These are phyloP conservation scores for Cladophialophora carrionii DNA, from an alignment of 2,329 filamentous ascomycete species.

Conservation along the genomic window DNA sequence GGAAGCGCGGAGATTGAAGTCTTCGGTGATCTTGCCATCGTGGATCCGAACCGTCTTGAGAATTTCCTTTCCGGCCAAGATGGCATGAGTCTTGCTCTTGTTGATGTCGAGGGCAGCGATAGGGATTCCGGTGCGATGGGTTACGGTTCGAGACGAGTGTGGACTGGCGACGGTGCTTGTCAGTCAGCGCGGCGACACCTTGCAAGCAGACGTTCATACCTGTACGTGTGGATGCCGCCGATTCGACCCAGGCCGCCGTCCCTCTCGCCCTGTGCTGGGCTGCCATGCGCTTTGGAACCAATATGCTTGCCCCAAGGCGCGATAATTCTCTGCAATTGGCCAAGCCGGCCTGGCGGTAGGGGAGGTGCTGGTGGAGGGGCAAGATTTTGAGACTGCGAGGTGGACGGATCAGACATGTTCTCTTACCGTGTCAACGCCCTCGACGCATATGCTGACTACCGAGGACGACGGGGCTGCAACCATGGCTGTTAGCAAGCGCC, in stretches of 20 bases:
- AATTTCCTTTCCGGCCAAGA: conserved; percentile 67
- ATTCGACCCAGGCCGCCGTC: conserved; percentile 29
- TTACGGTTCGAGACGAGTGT: conserved; percentile 53
- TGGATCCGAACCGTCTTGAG: conserved; percentile 66
- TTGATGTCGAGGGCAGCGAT: conserved; percentile 68
- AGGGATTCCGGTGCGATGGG: conserved; percentile 66
- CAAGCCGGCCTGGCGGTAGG: conserved; percentile 38
- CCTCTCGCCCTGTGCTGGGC: conserved; percentile 32
- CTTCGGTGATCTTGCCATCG: conserved; percentile 61
- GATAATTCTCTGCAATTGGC: conserved; percentile 39
- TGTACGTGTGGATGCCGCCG: conserved; percentile 31
- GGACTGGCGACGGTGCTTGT: conserved; percentile 19
- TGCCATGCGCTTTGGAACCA: conserved; percentile 32
- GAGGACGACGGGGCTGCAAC: conserved; percentile 24
- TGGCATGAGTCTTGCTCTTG: conserved; percentile 63
- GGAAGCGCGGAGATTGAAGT: conserved; percentile 65
- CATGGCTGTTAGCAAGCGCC: conserved; percentile 19
- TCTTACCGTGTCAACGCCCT: conserved; percentile 10
- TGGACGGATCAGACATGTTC: conserved; percentile 26
- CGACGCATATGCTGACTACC: conserved; percentile 19
- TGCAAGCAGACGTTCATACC: conserved; percentile 20
- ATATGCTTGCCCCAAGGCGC: conserved; percentile 35
- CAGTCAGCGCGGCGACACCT: conserved; percentile 51
- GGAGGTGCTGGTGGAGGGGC: conserved; percentile 42
- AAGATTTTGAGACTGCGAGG: conserved; percentile 21